Evolutionary conservation across 495 filamentous ascomycete genomes (phyloP).

Genomic region (Penicillium crystallinum): DNA sequence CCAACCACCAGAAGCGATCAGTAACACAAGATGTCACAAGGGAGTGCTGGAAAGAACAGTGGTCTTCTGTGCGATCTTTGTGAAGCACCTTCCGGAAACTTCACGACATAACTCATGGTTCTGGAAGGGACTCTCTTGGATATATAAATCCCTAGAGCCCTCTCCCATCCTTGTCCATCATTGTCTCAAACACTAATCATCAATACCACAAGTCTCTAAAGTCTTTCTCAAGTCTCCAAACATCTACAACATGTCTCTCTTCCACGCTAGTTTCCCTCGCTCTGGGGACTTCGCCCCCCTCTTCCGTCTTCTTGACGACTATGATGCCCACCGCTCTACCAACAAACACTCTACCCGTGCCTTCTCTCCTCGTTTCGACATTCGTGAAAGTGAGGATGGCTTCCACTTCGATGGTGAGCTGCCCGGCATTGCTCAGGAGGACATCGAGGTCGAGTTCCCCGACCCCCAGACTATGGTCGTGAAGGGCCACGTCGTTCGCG

Average conservation of each 20-base stretch:
- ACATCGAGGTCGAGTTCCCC: conserved; percentile 80
- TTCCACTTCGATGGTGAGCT: conserved; percentile 91
- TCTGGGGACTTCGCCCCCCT: conserved; percentile 37
- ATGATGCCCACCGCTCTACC: conserved; percentile 36
- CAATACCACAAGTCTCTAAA: neutral
- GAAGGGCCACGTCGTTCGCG: conserved; percentile 55
- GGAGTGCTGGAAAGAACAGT: neutral
- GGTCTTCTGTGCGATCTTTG: neutral
- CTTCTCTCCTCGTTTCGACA: conserved; percentile 77
- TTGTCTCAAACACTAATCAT: neutral
- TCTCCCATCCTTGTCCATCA: neutral
- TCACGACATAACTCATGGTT: neutral
- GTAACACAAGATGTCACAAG: neutral
- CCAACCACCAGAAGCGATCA: neutral
- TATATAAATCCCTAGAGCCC: neutral
- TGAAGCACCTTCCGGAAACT: neutral
- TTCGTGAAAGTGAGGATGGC: conserved; percentile 60
- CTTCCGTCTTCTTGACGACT: conserved; percentile 46
- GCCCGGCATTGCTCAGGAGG: conserved; percentile 72
- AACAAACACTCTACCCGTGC: conserved; percentile 26
- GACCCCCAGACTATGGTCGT: conserved; percentile 75
- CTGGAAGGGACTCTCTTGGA: neutral
- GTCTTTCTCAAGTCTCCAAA: conserved; percentile 4
- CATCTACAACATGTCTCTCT: conserved; percentile 35
- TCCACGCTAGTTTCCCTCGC: conserved; percentile 27